Evolutionary conservation across 805 yeast genomes (phyloP).

Genomic region (Ogataea nitratoaversa): DNA sequence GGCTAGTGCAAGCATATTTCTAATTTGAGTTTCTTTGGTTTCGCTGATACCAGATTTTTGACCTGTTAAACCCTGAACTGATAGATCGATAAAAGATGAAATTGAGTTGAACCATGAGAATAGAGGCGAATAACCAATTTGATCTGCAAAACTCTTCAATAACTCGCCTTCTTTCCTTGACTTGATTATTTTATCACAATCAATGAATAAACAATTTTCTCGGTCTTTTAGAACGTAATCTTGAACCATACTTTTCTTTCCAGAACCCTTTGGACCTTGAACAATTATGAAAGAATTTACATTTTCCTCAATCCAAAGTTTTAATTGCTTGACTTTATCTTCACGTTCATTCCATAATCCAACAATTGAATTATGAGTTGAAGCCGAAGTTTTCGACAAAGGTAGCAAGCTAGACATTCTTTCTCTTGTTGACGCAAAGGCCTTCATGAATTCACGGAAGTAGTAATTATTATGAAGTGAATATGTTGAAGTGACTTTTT

Average conservation of each 20-base stretch:
- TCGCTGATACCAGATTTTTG: constrained; percentile 90
- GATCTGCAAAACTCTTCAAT: constrained; percentile 62
- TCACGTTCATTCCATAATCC: constrained; percentile 65
- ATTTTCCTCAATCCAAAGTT: constrained; percentile 81
- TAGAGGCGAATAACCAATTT: constrained; percentile 87
- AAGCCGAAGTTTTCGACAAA: constrained; percentile 7
- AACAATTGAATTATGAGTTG: constrained; percentile 17
- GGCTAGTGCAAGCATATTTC: constrained; percentile 71
- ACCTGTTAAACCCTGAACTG: constrained; percentile 86
- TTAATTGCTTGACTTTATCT: constrained; percentile 63
- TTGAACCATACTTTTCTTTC: constrained; percentile 75
- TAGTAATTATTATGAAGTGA: constrained; percentile 43
- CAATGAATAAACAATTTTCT: constrained; percentile 60
- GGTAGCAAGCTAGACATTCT: constrained; percentile 23
- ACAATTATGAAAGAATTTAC: constrained; percentile 86
- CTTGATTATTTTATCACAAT: constrained; percentile 73
- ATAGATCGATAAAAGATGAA: constrained; percentile 75
- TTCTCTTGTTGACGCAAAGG: constrained; percentile 24
- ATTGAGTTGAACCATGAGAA: constrained; percentile 88
- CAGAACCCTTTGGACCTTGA: constrained; percentile 94
- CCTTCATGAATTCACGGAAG: constrained; percentile 33
- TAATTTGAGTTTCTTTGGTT: constrained; percentile 73
- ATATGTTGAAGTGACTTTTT: constrained; percentile 61
- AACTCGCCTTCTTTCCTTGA: constrained; percentile 70
- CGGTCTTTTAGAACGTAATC: constrained; percentile 61